phyloP scores from a whole-genome alignment of 2,329 filamentous ascomycete species.

The Leptographium galeiforme region DNA sequence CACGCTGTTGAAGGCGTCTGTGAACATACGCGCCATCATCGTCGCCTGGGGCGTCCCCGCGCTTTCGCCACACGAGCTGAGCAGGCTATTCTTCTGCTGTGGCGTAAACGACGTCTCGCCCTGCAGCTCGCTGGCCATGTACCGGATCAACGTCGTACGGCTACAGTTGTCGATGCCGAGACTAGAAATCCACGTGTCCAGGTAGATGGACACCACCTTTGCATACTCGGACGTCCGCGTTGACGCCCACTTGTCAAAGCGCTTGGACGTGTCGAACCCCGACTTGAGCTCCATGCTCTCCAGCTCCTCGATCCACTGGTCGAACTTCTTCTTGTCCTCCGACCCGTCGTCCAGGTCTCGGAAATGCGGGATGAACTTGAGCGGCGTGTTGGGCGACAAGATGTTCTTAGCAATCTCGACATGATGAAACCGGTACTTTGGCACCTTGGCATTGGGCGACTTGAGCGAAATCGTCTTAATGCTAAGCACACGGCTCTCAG shows the following conservation, averaged over 20 bases:
- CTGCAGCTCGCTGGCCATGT: slow-evolving; percentile 34
- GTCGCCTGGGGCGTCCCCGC: slow-evolving; percentile 25
- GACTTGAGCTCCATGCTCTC: slow-evolving; percentile 44
- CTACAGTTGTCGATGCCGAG: slow-evolving; percentile 37
- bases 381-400: slow-evolving; percentile 44
- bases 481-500: slow-evolving; percentile 4
- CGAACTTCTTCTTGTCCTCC: slow-evolving; percentile 38
- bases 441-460: slow-evolving; percentile 37
- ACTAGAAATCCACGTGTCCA: slow-evolving; percentile 38
- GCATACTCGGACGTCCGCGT: slow-evolving; percentile 38
- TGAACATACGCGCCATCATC: slow-evolving; percentile 34
- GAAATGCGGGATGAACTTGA: slow-evolving; percentile 46
- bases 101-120: slow-evolving; percentile 35
- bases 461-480: slow-evolving; percentile 29
- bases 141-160: slow-evolving; percentile 37
- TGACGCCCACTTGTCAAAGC: slow-evolving; percentile 34
- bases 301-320: slow-evolving; percentile 42
- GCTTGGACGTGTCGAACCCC: slow-evolving; percentile 40
- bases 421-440: slow-evolving; percentile 45
- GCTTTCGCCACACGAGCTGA: slow-evolving; percentile 29
- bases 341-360: slow-evolving; percentile 40
- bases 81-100: slow-evolving; percentile 38
- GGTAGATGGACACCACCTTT: slow-evolving; percentile 35
- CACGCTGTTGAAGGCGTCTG: slow-evolving; percentile 42
- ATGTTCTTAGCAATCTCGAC: slow-evolving; percentile 47